Percentiles rank a stretch among this genome's conserved stretches.
Evolutionary conservation across 2,329 filamentous ascomycete species (phyloP).

Genomic region (Neofusicoccum sp.): DNA sequence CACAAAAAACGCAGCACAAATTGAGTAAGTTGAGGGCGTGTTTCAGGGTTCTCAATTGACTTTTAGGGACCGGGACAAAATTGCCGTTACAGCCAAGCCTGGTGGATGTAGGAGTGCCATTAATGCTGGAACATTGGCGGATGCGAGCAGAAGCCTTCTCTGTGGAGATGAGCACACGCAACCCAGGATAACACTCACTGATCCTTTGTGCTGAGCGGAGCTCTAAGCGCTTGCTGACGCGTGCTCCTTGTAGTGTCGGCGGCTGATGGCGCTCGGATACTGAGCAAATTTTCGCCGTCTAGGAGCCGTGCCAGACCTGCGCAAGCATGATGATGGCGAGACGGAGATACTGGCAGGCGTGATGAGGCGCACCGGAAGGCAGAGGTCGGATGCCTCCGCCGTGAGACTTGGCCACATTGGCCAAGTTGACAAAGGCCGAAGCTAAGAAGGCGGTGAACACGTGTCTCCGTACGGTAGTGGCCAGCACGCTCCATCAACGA

Average conservation of each 20-base stretch:
- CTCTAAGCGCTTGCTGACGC: conserved; percentile 14
- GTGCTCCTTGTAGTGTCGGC: not conserved
- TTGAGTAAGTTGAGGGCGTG: not conserved
- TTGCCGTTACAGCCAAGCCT: not conserved
- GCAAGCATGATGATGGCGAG: conserved; percentile 10
- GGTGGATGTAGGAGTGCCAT: not conserved
- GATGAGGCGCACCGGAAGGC: conserved; percentile 6
- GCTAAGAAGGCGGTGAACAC: conserved; percentile 14
- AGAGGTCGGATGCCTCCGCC: conserved; percentile 9
- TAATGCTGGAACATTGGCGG: not conserved
- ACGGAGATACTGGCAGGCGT: not conserved
- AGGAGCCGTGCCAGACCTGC: not conserved
- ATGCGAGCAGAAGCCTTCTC: not conserved
- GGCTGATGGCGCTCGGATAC: not conserved
- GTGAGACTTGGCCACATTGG: conserved; percentile 7
- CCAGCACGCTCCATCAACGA: not conserved
- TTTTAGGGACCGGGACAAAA: not conserved
- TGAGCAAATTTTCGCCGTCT: not conserved
- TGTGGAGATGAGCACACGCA: not conserved
- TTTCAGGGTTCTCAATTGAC: not conserved
- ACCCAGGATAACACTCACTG: not conserved
- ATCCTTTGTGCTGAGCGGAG: not conserved
- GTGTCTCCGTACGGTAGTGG: not conserved
- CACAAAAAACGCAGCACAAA: not conserved
- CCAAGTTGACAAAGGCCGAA: conserved; percentile 18